Percentiles rank a stretch among this genome's conserved stretches.
Evolutionary conservation across 179 eudicot genomes (phyloP).

Genomic region (Beta macrorhiza): DNA sequence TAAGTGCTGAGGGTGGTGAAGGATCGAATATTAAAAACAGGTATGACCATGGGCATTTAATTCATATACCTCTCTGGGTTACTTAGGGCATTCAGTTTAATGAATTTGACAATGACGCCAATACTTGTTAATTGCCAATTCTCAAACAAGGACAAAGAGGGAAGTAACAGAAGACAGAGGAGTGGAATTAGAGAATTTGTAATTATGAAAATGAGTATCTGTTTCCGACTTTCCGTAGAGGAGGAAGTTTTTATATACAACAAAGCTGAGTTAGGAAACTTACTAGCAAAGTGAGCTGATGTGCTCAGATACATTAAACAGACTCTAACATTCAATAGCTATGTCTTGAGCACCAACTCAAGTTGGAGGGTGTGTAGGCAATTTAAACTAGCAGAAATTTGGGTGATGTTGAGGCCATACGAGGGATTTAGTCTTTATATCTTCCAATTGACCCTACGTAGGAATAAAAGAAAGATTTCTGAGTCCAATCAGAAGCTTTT

Average conservation of each 20-base stretch:
- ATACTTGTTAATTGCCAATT: neutral
- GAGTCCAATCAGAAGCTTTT: neutral
- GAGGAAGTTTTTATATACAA: neutral
- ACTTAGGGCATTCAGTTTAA: neutral
- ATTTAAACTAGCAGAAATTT: neutral
- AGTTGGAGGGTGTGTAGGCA: neutral
- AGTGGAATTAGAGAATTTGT: neutral
- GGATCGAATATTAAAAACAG: constrained; percentile 45
- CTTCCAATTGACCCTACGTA: neutral
- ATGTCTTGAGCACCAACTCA: neutral
- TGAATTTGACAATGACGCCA: neutral
- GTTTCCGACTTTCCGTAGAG: neutral
- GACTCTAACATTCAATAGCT: neutral
- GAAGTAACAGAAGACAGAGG: neutral
- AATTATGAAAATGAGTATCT: neutral
- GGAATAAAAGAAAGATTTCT: neutral
- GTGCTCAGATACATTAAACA: neutral
- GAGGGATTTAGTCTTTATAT: neutral
- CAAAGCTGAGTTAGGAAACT: neutral
- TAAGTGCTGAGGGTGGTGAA: constrained; percentile 37
- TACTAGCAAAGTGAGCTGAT: neutral
- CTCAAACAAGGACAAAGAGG: neutral
- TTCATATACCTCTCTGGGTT: neutral
- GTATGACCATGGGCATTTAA: constrained; percentile 38
- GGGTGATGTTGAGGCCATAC: neutral